Conservation (phyloP, 371 early-diverging fungal genomes). For the Mucor plumbeus region DNA sequence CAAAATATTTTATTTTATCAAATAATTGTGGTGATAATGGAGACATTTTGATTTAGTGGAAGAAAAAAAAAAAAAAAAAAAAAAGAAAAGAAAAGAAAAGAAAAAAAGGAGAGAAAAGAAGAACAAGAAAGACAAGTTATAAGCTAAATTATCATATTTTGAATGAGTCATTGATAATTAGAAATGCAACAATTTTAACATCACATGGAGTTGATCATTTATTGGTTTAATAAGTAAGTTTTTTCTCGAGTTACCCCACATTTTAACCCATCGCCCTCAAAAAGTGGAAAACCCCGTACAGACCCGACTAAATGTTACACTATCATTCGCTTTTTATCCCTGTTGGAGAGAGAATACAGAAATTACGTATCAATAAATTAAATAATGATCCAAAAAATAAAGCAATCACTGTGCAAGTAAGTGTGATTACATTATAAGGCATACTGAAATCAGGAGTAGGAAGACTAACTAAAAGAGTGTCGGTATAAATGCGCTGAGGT, state of each 20-base stretch:
- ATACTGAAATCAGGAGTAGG: slow-evolving; percentile 98
- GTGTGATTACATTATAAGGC: slow-evolving; percentile 98
- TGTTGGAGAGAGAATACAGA: slow-evolving; percentile 46
- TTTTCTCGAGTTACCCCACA: slow-evolving; percentile 23
- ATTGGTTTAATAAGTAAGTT: slow-evolving; percentile 3
- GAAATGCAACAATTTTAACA: background rate
- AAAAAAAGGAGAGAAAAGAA: background rate
- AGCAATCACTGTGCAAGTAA: slow-evolving; percentile 94
- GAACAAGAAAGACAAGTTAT: background rate
- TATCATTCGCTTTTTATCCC: background rate
- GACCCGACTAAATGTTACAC: slow-evolving; percentile 28
- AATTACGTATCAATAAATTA: slow-evolving; percentile 76
- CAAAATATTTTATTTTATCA: slow-evolving; percentile 76
- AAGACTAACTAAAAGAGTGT: slow-evolving; percentile 81
- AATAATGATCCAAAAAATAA: slow-evolving; percentile 94
- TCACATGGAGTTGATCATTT: slow-evolving; percentile 21
- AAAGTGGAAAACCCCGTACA: slow-evolving; percentile 11
- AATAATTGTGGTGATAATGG: slow-evolving; percentile 68
- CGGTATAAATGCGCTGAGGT: slow-evolving; percentile 75
- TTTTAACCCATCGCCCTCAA: slow-evolving; percentile 3
- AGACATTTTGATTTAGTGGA: slow-evolving; percentile 41
- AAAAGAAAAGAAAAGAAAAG: slow-evolving; percentile 7
- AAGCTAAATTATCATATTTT: slow-evolving; percentile 10
- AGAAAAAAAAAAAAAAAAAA: slow-evolving; percentile 14
- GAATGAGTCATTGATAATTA: slow-evolving; percentile 22